These are phyloP conservation scores for Umbelopsis sp. DNA, from an alignment of 192 early-diverging fungal species.

Conservation along the genomic window DNA sequence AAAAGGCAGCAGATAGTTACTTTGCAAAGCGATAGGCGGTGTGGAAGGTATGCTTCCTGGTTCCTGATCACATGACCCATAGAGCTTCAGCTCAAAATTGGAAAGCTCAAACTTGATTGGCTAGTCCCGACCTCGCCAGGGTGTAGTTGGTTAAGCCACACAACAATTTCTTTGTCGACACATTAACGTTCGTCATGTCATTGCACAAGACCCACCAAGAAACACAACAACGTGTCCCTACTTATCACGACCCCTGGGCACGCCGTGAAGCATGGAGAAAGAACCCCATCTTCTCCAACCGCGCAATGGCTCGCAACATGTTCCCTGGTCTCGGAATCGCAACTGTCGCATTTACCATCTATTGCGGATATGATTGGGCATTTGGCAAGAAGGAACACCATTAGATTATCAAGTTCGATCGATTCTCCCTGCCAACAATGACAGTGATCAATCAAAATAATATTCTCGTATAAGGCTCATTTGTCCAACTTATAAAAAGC, in stretches of 20 bases:
- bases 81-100: background rate
- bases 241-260: slow-evolving; percentile 76
- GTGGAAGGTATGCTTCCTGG: too few species aligned
- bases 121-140: background rate
- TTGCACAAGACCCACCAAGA: slow-evolving; percentile 15
- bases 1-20: too few species aligned
- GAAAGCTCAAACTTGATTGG: slow-evolving; percentile 5
- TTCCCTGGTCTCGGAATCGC: slow-evolving; percentile 81
- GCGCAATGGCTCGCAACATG: slow-evolving; percentile 61
- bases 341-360: slow-evolving; percentile 72
- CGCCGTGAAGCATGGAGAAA: slow-evolving; percentile 74
- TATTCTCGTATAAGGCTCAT: background rate
- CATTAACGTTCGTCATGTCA: background rate
- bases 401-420: slow-evolving; percentile 23
- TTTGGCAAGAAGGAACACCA: slow-evolving; percentile 50
- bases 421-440: background rate
- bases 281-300: slow-evolving; percentile 67
- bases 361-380: slow-evolving; percentile 68
- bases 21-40: too few species aligned
- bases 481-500: background rate
- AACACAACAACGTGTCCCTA: slow-evolving; percentile 31
- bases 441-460: background rate
- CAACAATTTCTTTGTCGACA: background rate
- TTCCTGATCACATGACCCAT: background rate
- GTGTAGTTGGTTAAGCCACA: background rate